Percentiles rank a stretch among this genome's conserved stretches.
phyloP scores from a whole-genome alignment of 139 green algal species.

The Spirogloea muscicola region DNA sequence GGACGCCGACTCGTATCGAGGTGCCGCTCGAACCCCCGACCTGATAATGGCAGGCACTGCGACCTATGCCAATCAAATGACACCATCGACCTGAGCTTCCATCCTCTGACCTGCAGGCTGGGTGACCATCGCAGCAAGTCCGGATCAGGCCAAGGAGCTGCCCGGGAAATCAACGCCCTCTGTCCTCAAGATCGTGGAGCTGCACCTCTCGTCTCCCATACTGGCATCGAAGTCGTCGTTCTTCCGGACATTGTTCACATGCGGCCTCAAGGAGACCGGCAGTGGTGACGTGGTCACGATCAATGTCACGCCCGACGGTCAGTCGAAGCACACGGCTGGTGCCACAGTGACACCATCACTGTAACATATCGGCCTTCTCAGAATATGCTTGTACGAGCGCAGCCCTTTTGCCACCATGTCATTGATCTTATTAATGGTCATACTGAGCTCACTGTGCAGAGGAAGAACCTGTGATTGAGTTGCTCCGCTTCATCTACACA shows the following conservation, averaged over 20 bases:
- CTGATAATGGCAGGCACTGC: background rate
- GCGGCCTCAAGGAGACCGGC: slow-evolving; percentile 20
- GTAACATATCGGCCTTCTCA: too few species aligned
- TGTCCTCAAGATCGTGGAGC: background rate
- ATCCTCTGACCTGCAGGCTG: background rate
- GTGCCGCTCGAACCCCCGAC: too few species aligned
- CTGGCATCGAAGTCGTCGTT: slow-evolving; percentile 35
- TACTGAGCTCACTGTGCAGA: slow-evolving; percentile 11
- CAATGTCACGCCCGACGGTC: slow-evolving; percentile 30
- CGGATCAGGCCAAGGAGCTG: background rate
- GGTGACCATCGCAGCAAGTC: background rate
- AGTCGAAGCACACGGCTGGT: too few species aligned
- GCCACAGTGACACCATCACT: too few species aligned
- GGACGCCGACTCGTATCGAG: too few species aligned
- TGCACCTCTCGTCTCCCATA: slow-evolving; percentile 26
- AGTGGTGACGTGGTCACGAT: slow-evolving; percentile 9
- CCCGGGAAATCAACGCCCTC: background rate
- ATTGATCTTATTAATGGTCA: too few species aligned
- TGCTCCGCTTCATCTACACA: slow-evolving; percentile 35
- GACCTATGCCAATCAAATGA: background rate
- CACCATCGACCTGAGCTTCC: background rate
- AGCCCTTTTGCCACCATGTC: too few species aligned
- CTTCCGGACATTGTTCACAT: slow-evolving; percentile 33
- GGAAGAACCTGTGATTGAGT: slow-evolving; percentile 23
- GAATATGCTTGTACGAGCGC: too few species aligned